Percentiles rank a stretch among this genome's conserved stretches.
Conservation (phyloP, 768 basidiomycete genomes). For the Tylopilus plumbeoviolaceoides region DNA sequence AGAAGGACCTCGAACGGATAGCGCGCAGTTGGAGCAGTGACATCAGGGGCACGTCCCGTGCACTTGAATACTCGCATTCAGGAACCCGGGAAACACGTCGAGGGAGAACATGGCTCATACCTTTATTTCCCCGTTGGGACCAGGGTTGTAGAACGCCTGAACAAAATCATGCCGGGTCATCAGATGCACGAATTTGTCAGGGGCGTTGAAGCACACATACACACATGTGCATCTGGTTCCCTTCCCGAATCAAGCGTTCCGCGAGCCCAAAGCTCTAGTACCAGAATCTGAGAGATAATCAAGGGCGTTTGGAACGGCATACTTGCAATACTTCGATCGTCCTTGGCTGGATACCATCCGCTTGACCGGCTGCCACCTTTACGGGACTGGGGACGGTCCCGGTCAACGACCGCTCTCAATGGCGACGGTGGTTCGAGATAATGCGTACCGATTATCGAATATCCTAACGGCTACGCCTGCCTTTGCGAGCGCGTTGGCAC, state of each 20-base stretch:
- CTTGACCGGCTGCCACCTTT: constrained; percentile 45
- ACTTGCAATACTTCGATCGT: constrained; percentile 54
- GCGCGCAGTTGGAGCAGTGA: constrained; percentile 58
- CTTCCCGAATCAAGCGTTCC: constrained; percentile 51
- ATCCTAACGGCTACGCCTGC: constrained; percentile 44
- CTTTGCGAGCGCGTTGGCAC: constrained; percentile 47
- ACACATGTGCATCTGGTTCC: constrained; percentile 42
- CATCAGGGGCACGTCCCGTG: constrained; percentile 57
- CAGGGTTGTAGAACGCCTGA: constrained; percentile 75
- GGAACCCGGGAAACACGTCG: background rate
- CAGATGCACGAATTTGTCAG: background rate
- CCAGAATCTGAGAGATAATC: background rate
- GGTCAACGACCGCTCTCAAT: background rate
- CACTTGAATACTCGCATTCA: constrained; percentile 37
- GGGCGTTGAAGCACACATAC: constrained; percentile 36
- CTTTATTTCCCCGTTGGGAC: constrained; percentile 55
- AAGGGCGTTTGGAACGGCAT: background rate
- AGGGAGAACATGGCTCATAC: constrained; percentile 29
- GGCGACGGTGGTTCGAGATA: background rate
- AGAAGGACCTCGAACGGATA: constrained; percentile 62
- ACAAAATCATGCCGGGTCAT: background rate
- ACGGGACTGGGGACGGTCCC: constrained; percentile 28
- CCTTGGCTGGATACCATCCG: constrained; percentile 54
- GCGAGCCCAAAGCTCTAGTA: constrained; percentile 75
- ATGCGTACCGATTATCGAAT: constrained; percentile 41